Base-by-base conservation (phyloP, 2,329 filamentous ascomycete species). In the Neocatenulostroma microsporum region DNA sequence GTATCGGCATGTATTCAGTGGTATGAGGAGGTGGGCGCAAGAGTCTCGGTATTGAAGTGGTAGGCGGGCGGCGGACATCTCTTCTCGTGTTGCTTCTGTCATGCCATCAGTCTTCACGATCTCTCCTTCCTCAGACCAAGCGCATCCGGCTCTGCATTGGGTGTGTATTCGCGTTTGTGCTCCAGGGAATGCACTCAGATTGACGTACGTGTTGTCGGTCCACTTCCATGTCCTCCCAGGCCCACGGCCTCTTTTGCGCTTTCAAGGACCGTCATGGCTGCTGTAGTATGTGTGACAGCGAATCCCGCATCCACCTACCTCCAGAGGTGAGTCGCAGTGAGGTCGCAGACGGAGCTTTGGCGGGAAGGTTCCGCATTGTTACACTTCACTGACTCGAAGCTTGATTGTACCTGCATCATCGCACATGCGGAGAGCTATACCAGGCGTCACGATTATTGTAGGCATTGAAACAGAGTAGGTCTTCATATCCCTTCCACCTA, bases 11-110 rank as follows among this genome's bases (percentile, higher is more conserved):
- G 83, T 82, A 71, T 98, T 98, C 53, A 98, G 74, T 12, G 91
- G 91, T 47, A 96, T 95, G 45, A 96, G 72, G 30, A 98, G 82
- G 66, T 91, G 80, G 46, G 88, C 91, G 70, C 91, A 98, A 68
- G 81, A 88, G 68, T 98, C 91, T 62, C 91, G 79, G 75, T 98
- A 98, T 55, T 83, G 74, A 37, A 96, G 67, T 10, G 91, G 89
- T 34, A 96, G 75, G 58, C 78, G 81, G 51, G 88, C 88, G 56
- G 86, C 85, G 59, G 84, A 81, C 89, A 96, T 96, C 66, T 91
- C 84, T 72, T 93, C 81, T 65, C 86, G 78, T 48, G 84, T 85
- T 51, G 85, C 85, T 63, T 74, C 80, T 85, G 58, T 50, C 36
- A 12, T 21, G 25, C 21, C 21, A 18, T 50, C 26, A 49, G 47